Percentiles rank a stretch among this genome's conserved stretches.
phyloP scores from a whole-genome alignment of 306 rosid genomes.

The Lathyrus aphaca region DNA sequence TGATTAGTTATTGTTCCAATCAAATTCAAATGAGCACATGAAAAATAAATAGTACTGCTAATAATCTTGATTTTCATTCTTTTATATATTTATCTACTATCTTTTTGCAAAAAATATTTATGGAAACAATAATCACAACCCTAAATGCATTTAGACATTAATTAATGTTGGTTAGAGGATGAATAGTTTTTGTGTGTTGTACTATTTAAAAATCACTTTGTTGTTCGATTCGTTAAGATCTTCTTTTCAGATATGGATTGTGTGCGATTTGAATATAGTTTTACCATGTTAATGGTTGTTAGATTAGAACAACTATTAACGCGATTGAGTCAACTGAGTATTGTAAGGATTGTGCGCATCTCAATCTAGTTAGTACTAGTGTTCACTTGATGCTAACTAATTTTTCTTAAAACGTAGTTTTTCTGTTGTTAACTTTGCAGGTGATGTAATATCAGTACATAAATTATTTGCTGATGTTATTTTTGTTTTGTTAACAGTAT shows the following conservation, averaged over 20 bases:
- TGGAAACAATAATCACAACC: background rate
- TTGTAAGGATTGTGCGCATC: no score
- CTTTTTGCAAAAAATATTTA: no score
- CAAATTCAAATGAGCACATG: background rate
- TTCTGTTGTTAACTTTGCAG: background rate
- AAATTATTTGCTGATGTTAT: background rate
- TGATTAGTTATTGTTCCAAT: background rate
- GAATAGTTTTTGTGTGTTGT: no score
- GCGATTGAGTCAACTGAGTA: no score
- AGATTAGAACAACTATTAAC: no score
- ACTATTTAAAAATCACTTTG: no score
- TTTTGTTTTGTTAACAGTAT: slow-evolving; percentile 52
- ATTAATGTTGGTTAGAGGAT: background rate
- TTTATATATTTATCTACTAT: background rate
- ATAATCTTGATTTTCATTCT: background rate
- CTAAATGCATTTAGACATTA: background rate
- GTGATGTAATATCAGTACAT: background rate
- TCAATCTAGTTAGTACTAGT: no score
- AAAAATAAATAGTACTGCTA: background rate
- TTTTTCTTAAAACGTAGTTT: background rate
- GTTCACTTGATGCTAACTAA: no score
- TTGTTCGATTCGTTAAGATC: no score
- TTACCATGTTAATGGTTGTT: no score
- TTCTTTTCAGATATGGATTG: no score
- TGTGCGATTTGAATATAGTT: no score